A percentile compares a stretch with the other conserved stretches of the same genome.
phyloP scores from a whole-genome alignment of 1,139 yeast genomes.

The Taphrina sp. region DNA sequence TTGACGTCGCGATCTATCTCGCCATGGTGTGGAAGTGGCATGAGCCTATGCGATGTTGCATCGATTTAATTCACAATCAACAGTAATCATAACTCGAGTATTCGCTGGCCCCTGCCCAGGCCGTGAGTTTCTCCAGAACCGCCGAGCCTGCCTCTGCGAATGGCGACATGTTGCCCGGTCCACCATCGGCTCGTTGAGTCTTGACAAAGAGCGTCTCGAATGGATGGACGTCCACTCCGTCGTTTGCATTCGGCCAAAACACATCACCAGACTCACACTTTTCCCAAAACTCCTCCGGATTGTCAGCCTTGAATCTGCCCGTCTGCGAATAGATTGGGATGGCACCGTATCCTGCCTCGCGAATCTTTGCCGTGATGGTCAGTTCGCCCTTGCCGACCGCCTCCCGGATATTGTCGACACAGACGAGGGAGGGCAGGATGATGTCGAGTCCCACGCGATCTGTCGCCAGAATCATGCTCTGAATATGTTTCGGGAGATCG shows the following conservation, averaged over 20 bases:
- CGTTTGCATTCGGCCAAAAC: not conserved
- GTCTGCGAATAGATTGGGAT: conserved; percentile 16
- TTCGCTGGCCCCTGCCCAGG: conserved; percentile 13
- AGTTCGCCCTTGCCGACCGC: conserved; percentile 9
- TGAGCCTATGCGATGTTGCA: too few species aligned
- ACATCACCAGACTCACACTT: not conserved
- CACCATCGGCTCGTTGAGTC: not conserved
- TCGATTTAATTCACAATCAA: not conserved
- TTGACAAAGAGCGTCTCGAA: conserved; percentile 29
- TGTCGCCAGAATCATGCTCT: conserved; percentile 11
- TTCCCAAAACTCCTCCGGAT: not conserved
- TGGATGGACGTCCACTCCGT: conserved; percentile 21
- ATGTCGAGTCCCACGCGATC: conserved; percentile 20
- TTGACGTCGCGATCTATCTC: too few species aligned
- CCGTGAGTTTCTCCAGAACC: conserved; percentile 14
- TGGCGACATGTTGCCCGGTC: not conserved
- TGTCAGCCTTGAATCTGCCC: not conserved
- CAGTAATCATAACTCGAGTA: conserved; percentile 24
- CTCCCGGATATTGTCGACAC: not conserved
- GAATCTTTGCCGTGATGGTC: conserved; percentile 1
- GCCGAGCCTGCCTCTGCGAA: conserved; percentile 8
- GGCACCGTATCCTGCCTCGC: conserved; percentile 30
- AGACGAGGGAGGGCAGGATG: conserved; percentile 17
- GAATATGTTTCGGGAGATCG: conserved; percentile 8
- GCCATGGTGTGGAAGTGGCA: too few species aligned